Evolutionary conservation across 2,329 filamentous ascomycete genomes (phyloP).

Genomic region (Moelleriella libera): DNA sequence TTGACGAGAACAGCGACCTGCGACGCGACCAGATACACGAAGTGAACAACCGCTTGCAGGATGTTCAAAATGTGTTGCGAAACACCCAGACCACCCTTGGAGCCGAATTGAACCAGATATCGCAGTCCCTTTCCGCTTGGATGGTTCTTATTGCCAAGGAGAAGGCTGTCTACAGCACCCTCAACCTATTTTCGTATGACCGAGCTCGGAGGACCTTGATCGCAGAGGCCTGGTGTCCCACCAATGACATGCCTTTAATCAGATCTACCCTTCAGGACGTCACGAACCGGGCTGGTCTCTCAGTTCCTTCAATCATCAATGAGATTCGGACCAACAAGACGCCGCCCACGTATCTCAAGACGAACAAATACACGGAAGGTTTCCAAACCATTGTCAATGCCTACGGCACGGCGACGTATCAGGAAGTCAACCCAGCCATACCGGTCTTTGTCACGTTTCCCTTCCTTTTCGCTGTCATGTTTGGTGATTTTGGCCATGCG

Average conservation of each 20-base stretch:
- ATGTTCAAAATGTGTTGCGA: slow-evolving; percentile 80
- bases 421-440: slow-evolving; percentile 89
- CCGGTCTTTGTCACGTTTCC: slow-evolving; percentile 96
- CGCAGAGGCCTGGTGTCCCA: slow-evolving; percentile 94
- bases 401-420: slow-evolving; percentile 94
- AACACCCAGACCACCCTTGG: slow-evolving; percentile 94
- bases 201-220: slow-evolving; percentile 91
- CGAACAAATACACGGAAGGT: slow-evolving; percentile 94
- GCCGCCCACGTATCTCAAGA: slow-evolving; percentile 92
- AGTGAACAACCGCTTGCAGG: slow-evolving; percentile 83
- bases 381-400: slow-evolving; percentile 99
- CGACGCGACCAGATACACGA: slow-evolving; percentile 93
- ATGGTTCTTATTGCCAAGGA: slow-evolving; percentile 97
- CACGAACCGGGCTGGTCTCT: slow-evolving; percentile 86
- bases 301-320: slow-evolving; percentile 97
- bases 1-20: slow-evolving; percentile 94
- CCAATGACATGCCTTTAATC: slow-evolving; percentile 76
- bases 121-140: slow-evolving; percentile 85
- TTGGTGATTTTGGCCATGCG: slow-evolving; percentile 93
- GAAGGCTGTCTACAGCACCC: slow-evolving; percentile 89
- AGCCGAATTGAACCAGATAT: slow-evolving; percentile 86
- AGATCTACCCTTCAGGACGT: slow-evolving; percentile 92
- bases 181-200: slow-evolving; percentile 96
- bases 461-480: slow-evolving; percentile 99
- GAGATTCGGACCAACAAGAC: slow-evolving; percentile 96